A percentile compares a stretch with the other conserved stretches of the same genome.
phyloP scores from a whole-genome alignment of 805 yeast genomes.

The Saturnispora saitoi region DNA sequence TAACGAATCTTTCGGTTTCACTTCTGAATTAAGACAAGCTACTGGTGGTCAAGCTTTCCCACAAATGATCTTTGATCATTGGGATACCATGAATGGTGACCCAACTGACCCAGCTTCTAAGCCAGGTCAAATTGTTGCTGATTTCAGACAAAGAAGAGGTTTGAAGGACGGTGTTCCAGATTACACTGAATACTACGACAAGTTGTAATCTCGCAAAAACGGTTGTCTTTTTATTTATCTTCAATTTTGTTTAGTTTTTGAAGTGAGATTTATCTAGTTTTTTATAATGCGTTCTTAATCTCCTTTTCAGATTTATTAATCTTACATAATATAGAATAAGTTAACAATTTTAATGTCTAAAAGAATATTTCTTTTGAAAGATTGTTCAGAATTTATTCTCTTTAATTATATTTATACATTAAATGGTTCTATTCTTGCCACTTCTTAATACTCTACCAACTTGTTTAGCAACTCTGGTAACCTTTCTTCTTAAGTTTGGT shows the following conservation, averaged over 20 bases:
- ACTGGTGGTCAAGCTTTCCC: constrained; percentile 99
- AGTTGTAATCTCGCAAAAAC: constrained; percentile 44
- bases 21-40: constrained; percentile 98
- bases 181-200: constrained; percentile 98
- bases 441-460: constrained; percentile 1
- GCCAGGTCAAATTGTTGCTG: constrained; percentile 52
- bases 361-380: too few species aligned
- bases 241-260: constrained; percentile 13
- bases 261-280: constrained; percentile 9
- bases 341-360: too few species aligned
- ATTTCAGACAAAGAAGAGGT: constrained; percentile 90
- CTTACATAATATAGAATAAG: background rate
- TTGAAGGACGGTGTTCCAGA: constrained; percentile 96
- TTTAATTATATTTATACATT: background rate
- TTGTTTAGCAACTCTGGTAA: constrained; percentile 6
- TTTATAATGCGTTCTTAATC: constrained; percentile 7
- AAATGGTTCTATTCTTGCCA: background rate
- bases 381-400: too few species aligned
- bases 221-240: constrained; percentile 5
- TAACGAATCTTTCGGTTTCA: constrained; percentile 99
- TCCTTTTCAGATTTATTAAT: constrained; percentile 3
- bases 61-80: constrained; percentile 99
- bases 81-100: constrained; percentile 88
- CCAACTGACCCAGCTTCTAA: constrained; percentile 77
- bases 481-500: constrained; percentile 2